These are phyloP conservation scores for Colletotrichum sp. DNA, from an alignment of 2,329 filamentous ascomycete species.

Conservation along the genomic window DNA sequence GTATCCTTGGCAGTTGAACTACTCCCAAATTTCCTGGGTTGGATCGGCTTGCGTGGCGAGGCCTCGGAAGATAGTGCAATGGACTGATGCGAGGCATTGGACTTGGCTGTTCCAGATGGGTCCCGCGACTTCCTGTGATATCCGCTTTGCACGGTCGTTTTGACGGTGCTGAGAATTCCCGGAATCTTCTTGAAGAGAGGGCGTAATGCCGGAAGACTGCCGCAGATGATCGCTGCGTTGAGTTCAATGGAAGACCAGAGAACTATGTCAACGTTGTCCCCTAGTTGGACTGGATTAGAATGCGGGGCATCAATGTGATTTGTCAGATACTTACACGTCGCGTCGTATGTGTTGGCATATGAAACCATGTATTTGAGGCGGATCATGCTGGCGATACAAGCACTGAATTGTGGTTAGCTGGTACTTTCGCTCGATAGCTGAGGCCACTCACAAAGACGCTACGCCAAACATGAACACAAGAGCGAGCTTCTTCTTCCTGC, in stretches of 20 bases:
- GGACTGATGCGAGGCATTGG: neutral
- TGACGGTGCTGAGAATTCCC: neutral
- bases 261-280: constrained; percentile 31
- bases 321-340: neutral
- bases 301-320: neutral
- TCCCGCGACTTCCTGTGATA: neutral
- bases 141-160: neutral
- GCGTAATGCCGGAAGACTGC: constrained; percentile 44
- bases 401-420: neutral
- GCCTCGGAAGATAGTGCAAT: neutral
- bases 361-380: constrained; percentile 20
- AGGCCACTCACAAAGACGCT: constrained; percentile 23
- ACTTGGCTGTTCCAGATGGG: neutral
- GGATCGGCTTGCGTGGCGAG: neutral
- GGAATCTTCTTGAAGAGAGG: constrained; percentile 32
- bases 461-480: constrained; percentile 20
- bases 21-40: neutral
- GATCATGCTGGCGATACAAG: constrained; percentile 23
- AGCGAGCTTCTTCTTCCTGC: constrained; percentile 3
- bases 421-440: fast-evolving
- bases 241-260: constrained; percentile 36
- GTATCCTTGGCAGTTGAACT: neutral
- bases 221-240: constrained; percentile 43
- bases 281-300: neutral
- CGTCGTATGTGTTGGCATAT: constrained; percentile 5